Evolutionary conservation across 768 basidiomycete species (phyloP).

Genomic region (Russula brevipes): DNA sequence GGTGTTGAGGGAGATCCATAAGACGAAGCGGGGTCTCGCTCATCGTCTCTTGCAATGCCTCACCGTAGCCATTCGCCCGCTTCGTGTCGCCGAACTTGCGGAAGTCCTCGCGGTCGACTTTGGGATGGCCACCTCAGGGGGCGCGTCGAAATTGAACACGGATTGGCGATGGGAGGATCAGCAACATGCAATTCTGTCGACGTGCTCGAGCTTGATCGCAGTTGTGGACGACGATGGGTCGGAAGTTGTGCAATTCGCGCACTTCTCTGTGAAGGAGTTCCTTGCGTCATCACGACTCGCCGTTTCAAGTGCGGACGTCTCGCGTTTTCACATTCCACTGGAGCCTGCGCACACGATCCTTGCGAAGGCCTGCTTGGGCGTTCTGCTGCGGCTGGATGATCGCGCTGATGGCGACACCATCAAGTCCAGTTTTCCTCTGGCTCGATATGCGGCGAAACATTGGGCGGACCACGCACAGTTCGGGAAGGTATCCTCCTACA

Average conservation of each 20-base stretch:
- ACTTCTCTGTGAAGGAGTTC: conserved; percentile 5
- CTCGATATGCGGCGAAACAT: neutral
- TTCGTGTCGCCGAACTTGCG: conserved; percentile 1
- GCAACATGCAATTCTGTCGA: neutral
- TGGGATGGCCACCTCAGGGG: neutral
- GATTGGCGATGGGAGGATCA: conserved; percentile 3
- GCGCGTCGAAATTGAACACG: neutral
- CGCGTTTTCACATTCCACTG: neutral
- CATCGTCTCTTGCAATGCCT: conserved; percentile 8
- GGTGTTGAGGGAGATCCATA: neutral
- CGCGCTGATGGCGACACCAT: neutral
- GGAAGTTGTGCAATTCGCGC: neutral
- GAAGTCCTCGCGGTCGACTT: conserved; percentile 9
- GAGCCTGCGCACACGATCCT: conserved; percentile 1
- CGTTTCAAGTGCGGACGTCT: neutral
- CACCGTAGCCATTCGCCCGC: neutral
- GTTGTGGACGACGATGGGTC: neutral
- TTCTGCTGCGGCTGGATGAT: neutral
- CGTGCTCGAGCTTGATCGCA: neutral
- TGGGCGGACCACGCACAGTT: neutral
- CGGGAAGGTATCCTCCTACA: neutral
- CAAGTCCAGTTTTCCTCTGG: neutral
- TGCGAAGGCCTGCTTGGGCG: neutral
- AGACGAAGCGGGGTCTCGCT: neutral
- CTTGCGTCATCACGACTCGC: neutral